Conservation (phyloP, 331 rosid species). For the Quercus lobata region DNA sequence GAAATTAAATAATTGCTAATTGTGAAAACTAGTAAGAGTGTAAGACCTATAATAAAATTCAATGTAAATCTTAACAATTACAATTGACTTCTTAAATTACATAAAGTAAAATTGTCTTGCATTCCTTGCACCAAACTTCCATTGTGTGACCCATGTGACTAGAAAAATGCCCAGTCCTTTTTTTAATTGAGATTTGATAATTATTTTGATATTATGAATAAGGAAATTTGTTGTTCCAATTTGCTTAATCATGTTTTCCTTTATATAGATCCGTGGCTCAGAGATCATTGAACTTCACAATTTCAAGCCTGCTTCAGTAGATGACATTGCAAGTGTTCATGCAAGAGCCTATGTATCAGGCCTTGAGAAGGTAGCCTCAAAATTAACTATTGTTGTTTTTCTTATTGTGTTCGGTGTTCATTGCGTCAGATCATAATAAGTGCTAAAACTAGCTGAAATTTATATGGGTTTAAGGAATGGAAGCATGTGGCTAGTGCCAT, state of each 20-base stretch:
- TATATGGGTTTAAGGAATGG: not conserved
- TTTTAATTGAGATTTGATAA: too few species aligned
- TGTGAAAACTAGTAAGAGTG: too few species aligned
- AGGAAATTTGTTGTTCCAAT: not conserved
- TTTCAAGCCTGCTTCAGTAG: constrained; percentile 70
- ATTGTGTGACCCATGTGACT: not conserved
- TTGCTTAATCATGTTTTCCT: not conserved
- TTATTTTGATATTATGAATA: not conserved
- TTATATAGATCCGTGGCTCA: constrained; percentile 68
- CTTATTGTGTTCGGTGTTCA: constrained; percentile 5
- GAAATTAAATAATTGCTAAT: too few species aligned
- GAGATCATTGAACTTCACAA: constrained; percentile 58
- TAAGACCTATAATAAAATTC: too few species aligned
- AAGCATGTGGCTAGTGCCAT: not conserved
- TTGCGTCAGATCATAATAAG: not conserved
- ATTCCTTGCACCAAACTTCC: not conserved
- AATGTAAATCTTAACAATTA: too few species aligned
- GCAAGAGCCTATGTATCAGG: constrained; percentile 67
- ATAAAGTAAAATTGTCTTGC: too few species aligned
- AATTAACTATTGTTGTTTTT: not conserved
- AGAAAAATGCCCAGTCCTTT: not conserved
- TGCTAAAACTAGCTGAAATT: not conserved
- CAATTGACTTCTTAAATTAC: too few species aligned
- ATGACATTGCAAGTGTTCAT: constrained; percentile 85
- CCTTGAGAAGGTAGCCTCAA: constrained; percentile 74